Percentiles rank a stretch among this genome's conserved stretches.
Conservation (phyloP, 1,284 basidiomycete genomes). For the Cerrena zonata region DNA sequence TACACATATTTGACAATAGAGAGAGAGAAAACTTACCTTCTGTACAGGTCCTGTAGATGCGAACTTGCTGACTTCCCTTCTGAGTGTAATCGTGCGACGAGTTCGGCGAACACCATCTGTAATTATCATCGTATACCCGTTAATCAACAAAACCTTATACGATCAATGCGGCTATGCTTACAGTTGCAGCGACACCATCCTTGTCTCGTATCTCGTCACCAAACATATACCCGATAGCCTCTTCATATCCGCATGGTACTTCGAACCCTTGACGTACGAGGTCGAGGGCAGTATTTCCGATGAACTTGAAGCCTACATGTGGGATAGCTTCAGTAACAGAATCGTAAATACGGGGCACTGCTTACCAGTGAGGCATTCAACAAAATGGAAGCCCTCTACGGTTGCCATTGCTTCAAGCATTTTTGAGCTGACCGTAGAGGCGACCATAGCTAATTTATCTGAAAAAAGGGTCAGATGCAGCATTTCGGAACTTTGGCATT, state of each 20-base stretch:
- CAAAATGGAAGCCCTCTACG: constrained; percentile 73
- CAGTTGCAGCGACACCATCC: constrained; percentile 75
- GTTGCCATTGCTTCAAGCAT: constrained; percentile 75
- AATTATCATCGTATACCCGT: not conserved
- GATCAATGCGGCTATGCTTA: constrained; percentile 25
- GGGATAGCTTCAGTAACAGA: not conserved
- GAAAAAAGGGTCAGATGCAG: not conserved
- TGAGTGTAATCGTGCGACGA: constrained; percentile 45
- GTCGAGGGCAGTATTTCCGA: constrained; percentile 72
- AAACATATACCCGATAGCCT: constrained; percentile 85
- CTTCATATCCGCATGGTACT: constrained; percentile 80
- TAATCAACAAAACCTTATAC: not conserved
- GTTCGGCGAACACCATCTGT: constrained; percentile 65
- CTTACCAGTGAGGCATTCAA: constrained; percentile 76
- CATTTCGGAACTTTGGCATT: constrained; percentile 9
- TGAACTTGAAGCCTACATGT: constrained; percentile 72
- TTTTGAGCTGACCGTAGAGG: constrained; percentile 83
- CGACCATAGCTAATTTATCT: constrained; percentile 75
- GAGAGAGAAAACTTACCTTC: constrained; percentile 45
- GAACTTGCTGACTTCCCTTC: constrained; percentile 49
- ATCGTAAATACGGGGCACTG: constrained; percentile 2
- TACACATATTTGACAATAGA: not conserved
- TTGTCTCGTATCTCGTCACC: constrained; percentile 74
- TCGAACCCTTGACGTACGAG: constrained; percentile 62
- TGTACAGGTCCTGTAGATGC: constrained; percentile 62